Conservation (phyloP, 192 early-diverging fungal genomes). For the Dissophora ornata region DNA sequence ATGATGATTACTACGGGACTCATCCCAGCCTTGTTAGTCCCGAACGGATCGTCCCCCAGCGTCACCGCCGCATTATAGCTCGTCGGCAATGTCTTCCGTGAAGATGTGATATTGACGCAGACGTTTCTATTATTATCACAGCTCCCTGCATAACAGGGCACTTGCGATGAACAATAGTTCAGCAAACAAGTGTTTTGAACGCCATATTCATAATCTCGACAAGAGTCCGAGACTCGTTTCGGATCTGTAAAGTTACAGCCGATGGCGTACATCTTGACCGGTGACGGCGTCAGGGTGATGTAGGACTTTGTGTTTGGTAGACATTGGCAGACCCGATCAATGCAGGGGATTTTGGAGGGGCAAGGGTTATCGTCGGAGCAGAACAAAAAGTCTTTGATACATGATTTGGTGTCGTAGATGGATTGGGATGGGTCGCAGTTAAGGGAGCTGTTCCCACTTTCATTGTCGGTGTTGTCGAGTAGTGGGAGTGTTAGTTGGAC, state of each 20-base stretch:
- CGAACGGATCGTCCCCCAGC: constrained; percentile 43
- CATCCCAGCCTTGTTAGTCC: constrained; percentile 23
- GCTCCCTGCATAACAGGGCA: constrained; percentile 38
- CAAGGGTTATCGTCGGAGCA: constrained; percentile 54
- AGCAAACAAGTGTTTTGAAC: constrained; percentile 31
- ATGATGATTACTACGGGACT: constrained; percentile 41
- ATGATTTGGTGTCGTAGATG: constrained; percentile 31
- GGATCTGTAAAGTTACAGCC: constrained; percentile 49
- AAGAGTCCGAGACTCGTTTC: constrained; percentile 6
- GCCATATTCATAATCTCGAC: constrained; percentile 44
- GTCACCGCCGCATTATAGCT: constrained; percentile 20
- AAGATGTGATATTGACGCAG: constrained; percentile 27
- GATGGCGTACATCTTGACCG: constrained; percentile 48
- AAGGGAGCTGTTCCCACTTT: constrained; percentile 12
- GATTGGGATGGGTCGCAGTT: constrained; percentile 50
- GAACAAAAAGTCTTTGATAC: constrained; percentile 48
- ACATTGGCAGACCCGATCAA: constrained; percentile 53
- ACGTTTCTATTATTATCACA: constrained; percentile 34
- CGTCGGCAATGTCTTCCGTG: neutral
- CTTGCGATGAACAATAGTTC: constrained; percentile 49
- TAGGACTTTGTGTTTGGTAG: constrained; percentile 25
- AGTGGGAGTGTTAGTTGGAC: constrained; percentile 37
- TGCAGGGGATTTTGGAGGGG: constrained; percentile 34
- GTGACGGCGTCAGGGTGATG: constrained; percentile 39
- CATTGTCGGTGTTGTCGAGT: constrained; percentile 45